phyloP scores from a whole-genome alignment of 371 early-diverging fungal genomes.

The Zopfochytrium polystomum region DNA sequence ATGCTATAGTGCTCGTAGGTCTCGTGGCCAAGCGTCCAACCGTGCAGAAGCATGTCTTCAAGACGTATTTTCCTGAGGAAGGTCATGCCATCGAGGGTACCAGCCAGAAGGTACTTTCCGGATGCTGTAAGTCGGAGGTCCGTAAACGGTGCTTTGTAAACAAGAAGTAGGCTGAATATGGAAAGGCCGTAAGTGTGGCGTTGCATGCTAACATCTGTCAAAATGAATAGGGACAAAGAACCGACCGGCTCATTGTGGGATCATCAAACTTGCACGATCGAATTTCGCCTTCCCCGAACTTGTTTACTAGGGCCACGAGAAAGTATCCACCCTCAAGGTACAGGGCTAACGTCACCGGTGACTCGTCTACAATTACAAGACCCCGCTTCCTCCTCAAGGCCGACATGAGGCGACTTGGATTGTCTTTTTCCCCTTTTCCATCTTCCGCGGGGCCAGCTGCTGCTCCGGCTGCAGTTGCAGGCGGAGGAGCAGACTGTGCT shows the following conservation, averaged over 20 bases:
- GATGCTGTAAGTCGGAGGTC: constrained; percentile 37
- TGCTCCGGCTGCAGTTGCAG: constrained; percentile 4
- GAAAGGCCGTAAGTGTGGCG: neutral
- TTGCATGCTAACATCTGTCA: neutral
- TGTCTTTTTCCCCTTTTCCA: constrained; percentile 11
- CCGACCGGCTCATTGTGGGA: constrained; percentile 38
- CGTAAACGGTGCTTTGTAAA: constrained; percentile 35
- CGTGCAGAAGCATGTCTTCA: constrained; percentile 37
- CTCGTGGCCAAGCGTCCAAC: constrained; percentile 43
- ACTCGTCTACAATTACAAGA: constrained; percentile 32
- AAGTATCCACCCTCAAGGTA: constrained; percentile 50
- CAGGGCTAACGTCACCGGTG: constrained; percentile 31
- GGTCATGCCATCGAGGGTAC: constrained; percentile 42
- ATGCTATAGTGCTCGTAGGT: constrained; percentile 37
- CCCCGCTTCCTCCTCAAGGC: constrained; percentile 37
- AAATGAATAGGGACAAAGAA: neutral
- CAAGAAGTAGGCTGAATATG: constrained; percentile 34
- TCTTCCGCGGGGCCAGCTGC: constrained; percentile 5
- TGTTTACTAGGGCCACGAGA: constrained; percentile 42
- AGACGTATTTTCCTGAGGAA: constrained; percentile 38
- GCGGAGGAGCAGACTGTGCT: constrained; percentile 4
- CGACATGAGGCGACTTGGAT: constrained; percentile 12
- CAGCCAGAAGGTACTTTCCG: constrained; percentile 41
- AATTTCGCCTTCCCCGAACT: constrained; percentile 43
- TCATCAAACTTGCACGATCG: constrained; percentile 35